Percentiles rank a stretch among this genome's conserved stretches.
Conservation (phyloP, 805 yeast genomes). For the Starmerella bombi region DNA sequence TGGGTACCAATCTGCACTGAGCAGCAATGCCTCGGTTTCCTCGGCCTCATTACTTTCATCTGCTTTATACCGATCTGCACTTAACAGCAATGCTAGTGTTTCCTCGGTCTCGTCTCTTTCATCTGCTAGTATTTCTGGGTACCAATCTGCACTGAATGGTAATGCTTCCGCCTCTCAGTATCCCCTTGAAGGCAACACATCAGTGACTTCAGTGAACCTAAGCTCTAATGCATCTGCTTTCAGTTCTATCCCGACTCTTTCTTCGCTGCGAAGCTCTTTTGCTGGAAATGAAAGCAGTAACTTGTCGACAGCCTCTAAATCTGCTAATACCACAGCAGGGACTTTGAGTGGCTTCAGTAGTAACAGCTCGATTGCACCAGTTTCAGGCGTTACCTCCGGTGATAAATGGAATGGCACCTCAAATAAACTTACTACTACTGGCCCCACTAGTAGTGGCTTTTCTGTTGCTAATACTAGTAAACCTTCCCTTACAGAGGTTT, state of each 20-base stretch:
- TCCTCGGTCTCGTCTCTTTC: background rate
- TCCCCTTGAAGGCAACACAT: background rate
- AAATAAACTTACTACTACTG: no score
- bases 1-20: constrained; percentile 1
- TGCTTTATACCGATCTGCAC: background rate
- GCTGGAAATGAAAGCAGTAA: no score
- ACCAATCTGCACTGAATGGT: background rate
- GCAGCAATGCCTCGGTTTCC: constrained; percentile 1
- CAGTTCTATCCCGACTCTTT: background rate
- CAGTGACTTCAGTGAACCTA: background rate
- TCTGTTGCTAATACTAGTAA: no score
- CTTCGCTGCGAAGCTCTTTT: background rate
- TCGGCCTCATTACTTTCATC: background rate
- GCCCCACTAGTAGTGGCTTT: no score
- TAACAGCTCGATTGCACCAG: background rate
- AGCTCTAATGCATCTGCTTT: background rate
- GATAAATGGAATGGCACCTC: no score
- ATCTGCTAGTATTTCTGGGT: background rate
- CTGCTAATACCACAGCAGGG: no score
- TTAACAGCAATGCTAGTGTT: background rate
- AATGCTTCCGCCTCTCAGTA: background rate
- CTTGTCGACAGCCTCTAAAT: no score
- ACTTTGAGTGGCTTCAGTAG: background rate
- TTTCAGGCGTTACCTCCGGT: no score
- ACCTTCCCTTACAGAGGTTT: no score